Conservation (phyloP, 1,284 basidiomycete genomes). For the Fomitiporia mediterranea region DNA sequence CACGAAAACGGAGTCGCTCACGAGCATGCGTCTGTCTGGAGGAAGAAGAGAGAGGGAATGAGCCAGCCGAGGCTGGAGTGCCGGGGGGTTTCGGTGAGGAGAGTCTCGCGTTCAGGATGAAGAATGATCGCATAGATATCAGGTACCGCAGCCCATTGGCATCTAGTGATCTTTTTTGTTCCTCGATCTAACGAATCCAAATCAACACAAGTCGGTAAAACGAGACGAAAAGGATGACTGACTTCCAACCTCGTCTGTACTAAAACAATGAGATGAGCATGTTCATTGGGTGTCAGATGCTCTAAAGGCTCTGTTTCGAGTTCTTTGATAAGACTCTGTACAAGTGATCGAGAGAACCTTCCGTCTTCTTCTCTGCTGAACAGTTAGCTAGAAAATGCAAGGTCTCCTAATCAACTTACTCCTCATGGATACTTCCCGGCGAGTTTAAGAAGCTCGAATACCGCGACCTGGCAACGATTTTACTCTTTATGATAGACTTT, state of each 20-base stretch:
- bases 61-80: constrained; percentile 28
- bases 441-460: constrained; percentile 46
- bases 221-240: constrained; percentile 21
- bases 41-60: constrained; percentile 35
- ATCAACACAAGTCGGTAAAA: constrained; percentile 2
- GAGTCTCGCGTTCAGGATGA: constrained; percentile 65
- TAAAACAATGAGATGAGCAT: constrained; percentile 73
- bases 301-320: constrained; percentile 64
- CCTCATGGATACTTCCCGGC: constrained; percentile 30
- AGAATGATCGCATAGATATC: constrained; percentile 82
- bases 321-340: constrained; percentile 57
- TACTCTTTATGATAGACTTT: constrained; percentile 2
- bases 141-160: constrained; percentile 87
- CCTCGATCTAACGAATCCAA: constrained; percentile 59
- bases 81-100: constrained; percentile 35
- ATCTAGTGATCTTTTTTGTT: constrained; percentile 82
- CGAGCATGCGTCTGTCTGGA: constrained; percentile 43
- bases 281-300: constrained; percentile 72
- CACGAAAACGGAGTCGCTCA: constrained; percentile 79
- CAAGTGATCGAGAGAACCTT: constrained; percentile 56
- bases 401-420: constrained; percentile 33
- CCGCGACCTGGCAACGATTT: constrained; percentile 25
- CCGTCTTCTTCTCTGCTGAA: constrained; percentile 48
- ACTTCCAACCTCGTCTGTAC: constrained; percentile 88
- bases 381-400: constrained; percentile 2